Evolutionary conservation across 208 protist species (phyloP).

Genomic region (Blastocrithidia nonstop): DNA sequence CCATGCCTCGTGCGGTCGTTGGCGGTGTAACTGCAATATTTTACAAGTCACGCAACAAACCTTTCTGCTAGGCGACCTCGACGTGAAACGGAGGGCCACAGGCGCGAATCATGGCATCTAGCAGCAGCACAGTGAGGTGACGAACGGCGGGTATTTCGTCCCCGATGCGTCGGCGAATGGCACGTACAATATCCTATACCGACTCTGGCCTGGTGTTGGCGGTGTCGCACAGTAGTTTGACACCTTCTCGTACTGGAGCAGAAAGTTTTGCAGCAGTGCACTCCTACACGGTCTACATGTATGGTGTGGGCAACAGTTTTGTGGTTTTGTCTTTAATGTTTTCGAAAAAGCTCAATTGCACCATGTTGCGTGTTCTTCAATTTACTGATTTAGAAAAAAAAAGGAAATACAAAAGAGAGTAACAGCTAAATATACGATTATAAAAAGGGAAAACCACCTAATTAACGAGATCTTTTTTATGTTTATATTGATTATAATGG

Average conservation of each 20-base stretch:
- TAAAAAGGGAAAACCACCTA: not conserved
- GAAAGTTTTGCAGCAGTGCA: slow-evolving; percentile 40
- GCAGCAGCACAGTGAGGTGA: slow-evolving; percentile 43
- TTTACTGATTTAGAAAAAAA: not conserved
- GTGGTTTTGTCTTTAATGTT: slow-evolving; percentile 52
- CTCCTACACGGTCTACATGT: slow-evolving; percentile 74
- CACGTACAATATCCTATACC: slow-evolving; percentile 54
- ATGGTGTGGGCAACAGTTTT: slow-evolving; percentile 51
- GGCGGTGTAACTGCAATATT: slow-evolving; percentile 34
- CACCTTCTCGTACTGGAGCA: slow-evolving; percentile 35
- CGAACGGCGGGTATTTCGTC: slow-evolving; percentile 49
- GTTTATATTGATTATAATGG: too few species aligned
- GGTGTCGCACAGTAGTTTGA: slow-evolving; percentile 54
- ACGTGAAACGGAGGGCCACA: slow-evolving; percentile 32
- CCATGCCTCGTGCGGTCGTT: slow-evolving; percentile 21
- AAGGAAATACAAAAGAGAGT: not conserved
- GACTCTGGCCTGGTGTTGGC: slow-evolving; percentile 33
- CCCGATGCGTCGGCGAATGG: slow-evolving; percentile 52
- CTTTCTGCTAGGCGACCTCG: slow-evolving; percentile 59
- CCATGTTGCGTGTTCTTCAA: slow-evolving; percentile 18
- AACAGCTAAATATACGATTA: not conserved
- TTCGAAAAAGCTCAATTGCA: slow-evolving; percentile 57
- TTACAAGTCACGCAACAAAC: slow-evolving; percentile 60
- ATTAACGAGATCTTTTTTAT: slow-evolving; percentile 3
- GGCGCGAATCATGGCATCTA: slow-evolving; percentile 56